These are phyloP conservation scores for Globisporangium echinulatum DNA, from an alignment of 352 stramenopile genomes.

Conservation along the genomic window DNA sequence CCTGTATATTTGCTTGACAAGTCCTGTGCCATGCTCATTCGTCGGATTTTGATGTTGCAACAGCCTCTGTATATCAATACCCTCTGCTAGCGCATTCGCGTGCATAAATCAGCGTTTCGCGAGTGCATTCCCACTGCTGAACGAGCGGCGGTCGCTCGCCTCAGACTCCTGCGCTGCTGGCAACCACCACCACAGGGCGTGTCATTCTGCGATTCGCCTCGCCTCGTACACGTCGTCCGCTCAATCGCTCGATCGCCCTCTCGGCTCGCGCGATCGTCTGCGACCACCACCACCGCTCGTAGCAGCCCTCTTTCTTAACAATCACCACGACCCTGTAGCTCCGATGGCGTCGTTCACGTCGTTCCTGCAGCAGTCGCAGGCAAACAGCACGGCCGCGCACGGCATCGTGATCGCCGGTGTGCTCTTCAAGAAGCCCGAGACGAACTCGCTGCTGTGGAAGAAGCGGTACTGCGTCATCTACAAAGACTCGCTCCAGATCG, in stretches of 20 bases:
- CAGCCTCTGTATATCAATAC: too few relatives aligned
- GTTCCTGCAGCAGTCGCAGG: constrained; percentile 46
- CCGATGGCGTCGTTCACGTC: constrained; percentile 36
- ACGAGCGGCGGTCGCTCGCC: not conserved
- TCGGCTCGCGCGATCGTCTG: too few relatives aligned
- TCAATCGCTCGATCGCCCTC: not conserved
- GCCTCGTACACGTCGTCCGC: constrained; percentile 2
- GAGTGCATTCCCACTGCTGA: not conserved
- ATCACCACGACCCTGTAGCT: not conserved
- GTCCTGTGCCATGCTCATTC: too few relatives aligned
- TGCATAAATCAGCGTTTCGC: not conserved
- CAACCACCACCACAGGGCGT: not conserved
- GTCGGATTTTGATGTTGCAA: too few relatives aligned
- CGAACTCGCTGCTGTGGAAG: constrained; percentile 83
- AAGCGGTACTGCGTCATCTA: constrained; percentile 85
- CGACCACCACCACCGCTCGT: not conserved
- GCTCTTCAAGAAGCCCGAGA: constrained; percentile 81
- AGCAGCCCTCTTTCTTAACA: not conserved
- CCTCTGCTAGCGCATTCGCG: not conserved
- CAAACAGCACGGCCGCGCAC: constrained; percentile 34
- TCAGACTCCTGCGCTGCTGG: not conserved
- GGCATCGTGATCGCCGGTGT: constrained; percentile 58
- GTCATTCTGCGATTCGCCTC: constrained; percentile 18
- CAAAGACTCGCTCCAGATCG: constrained; percentile 60
- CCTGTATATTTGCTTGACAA: too few relatives aligned